These are phyloP conservation scores for Thelonectria blattea DNA, from an alignment of 2,329 filamentous ascomycete genomes.

Conservation along the genomic window DNA sequence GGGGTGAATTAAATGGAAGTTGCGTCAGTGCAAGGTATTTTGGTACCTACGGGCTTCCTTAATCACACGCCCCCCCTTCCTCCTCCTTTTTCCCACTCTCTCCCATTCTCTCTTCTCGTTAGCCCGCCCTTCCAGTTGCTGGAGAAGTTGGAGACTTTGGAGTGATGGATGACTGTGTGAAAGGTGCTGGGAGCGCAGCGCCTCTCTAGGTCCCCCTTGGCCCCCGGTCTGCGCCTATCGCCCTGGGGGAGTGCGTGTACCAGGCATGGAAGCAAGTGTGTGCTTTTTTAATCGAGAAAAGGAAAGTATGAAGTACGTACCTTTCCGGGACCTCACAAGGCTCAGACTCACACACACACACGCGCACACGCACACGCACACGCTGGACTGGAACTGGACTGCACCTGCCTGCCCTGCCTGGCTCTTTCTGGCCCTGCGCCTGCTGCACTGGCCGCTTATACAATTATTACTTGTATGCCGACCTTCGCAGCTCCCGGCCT, in stretches of 20 bases:
- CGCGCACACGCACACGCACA: too few relatives aligned
- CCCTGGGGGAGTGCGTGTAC: conserved; percentile 1
- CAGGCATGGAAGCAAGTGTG: too few relatives aligned
- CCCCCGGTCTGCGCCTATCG: conserved; percentile 30
- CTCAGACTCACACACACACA: conserved; percentile 25
- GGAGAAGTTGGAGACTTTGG: not conserved
- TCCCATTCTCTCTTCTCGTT: too few relatives aligned
- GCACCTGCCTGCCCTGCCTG: conserved; percentile 1
- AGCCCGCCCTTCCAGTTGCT: not conserved
- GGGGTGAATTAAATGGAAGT: conserved; percentile 1
- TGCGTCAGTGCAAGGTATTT: too few relatives aligned
- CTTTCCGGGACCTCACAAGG: conserved; percentile 26
- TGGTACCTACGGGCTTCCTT: not conserved
- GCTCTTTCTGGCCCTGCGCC: conserved; percentile 24
- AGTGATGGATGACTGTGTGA: too few relatives aligned
- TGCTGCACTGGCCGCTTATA: conserved; percentile 26
- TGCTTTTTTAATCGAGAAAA: too few relatives aligned
- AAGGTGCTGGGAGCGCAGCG: not conserved
- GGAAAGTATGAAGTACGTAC: too few relatives aligned
- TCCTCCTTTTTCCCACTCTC: too few relatives aligned
- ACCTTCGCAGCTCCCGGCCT: conserved; percentile 36
- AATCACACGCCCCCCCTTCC: conserved; percentile 19
- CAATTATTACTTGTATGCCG: conserved; percentile 37
- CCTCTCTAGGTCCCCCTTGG: not conserved
- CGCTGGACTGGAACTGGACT: too few relatives aligned